phyloP scores from a whole-genome alignment of 805 yeast genomes.

The Candida incommunis region DNA sequence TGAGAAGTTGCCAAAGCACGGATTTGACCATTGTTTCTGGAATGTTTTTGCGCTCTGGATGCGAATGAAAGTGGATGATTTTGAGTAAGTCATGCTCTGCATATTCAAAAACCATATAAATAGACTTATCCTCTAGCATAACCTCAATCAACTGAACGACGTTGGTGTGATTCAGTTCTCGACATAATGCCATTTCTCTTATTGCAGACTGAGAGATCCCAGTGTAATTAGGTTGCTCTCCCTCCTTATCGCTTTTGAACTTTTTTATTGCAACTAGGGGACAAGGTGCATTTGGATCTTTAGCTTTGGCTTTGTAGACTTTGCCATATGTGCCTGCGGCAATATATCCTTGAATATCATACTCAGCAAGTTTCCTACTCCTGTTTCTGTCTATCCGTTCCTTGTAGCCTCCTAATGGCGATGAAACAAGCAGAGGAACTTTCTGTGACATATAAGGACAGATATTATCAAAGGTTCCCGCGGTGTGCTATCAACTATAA shows the following conservation, averaged over 20 bases:
- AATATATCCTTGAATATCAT: conserved; percentile 83
- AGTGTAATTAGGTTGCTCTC: conserved; percentile 77
- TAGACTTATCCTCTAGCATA: conserved; percentile 73
- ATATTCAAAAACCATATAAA: conserved; percentile 89
- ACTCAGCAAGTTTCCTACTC: conserved; percentile 65
- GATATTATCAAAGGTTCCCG: no score
- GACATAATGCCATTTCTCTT: conserved; percentile 88
- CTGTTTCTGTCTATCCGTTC: conserved; percentile 51
- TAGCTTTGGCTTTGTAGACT: conserved; percentile 73
- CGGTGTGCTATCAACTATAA: no score
- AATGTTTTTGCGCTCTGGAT: conserved; percentile 67
- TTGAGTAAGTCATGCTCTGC: conserved; percentile 94
- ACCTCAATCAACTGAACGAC: conserved; percentile 71
- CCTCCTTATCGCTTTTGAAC: conserved; percentile 87
- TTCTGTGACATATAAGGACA: not conserved
- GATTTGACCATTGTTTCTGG: conserved; percentile 62
- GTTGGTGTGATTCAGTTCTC: conserved; percentile 72
- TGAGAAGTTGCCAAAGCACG: conserved; percentile 80
- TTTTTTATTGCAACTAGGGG: conserved; percentile 62
- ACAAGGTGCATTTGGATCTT: conserved; percentile 28
- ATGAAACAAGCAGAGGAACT: conserved; percentile 12
- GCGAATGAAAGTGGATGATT: conserved; percentile 87
- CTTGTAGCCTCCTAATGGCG: conserved; percentile 34
- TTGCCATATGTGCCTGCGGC: conserved; percentile 98
- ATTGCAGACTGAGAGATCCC: conserved; percentile 95